Conservation (phyloP, 768 basidiomycete species). For the Rubroboletus pulcherrimus region DNA sequence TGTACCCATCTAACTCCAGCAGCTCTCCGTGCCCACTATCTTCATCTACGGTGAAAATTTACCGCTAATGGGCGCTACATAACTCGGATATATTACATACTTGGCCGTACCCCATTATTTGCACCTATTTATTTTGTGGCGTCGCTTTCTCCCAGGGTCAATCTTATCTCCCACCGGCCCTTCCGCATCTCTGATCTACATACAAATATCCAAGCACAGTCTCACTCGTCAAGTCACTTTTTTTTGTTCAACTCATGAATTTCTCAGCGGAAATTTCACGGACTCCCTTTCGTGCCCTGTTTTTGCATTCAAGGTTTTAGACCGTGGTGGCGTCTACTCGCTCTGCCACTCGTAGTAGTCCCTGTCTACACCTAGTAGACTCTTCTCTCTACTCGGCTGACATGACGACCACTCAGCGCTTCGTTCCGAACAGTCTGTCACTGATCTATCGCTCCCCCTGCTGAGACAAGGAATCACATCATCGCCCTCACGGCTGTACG, state of each 20-base stretch:
- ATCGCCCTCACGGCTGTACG: slow-evolving; percentile 21
- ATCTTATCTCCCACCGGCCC: slow-evolving; percentile 30
- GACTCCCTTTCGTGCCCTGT: background rate
- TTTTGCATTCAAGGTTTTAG: slow-evolving; percentile 16
- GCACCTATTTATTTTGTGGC: slow-evolving; percentile 25
- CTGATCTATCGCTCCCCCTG: background rate
- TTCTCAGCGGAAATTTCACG: background rate
- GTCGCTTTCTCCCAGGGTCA: slow-evolving; percentile 24
- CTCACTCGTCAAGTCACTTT: background rate
- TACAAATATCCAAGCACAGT: background rate
- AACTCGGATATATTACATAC: slow-evolving; percentile 32
- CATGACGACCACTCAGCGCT: slow-evolving; percentile 5
- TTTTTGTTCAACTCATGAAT: background rate
- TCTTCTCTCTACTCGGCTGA: background rate
- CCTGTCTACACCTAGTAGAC: background rate
- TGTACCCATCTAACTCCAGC: background rate
- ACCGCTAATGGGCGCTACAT: slow-evolving; percentile 25
- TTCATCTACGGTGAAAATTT: slow-evolving; percentile 25
- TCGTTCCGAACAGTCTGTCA: background rate
- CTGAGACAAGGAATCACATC: slow-evolving; percentile 10
- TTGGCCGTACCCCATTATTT: slow-evolving; percentile 15
- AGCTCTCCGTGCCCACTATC: slow-evolving; percentile 7
- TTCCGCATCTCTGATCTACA: slow-evolving; percentile 14
- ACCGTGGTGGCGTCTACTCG: background rate
- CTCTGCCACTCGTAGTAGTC: background rate